phyloP scores from a whole-genome alignment of 225 moss, liverwort and hornwort genomes.

The Lunularia cruciata region DNA sequence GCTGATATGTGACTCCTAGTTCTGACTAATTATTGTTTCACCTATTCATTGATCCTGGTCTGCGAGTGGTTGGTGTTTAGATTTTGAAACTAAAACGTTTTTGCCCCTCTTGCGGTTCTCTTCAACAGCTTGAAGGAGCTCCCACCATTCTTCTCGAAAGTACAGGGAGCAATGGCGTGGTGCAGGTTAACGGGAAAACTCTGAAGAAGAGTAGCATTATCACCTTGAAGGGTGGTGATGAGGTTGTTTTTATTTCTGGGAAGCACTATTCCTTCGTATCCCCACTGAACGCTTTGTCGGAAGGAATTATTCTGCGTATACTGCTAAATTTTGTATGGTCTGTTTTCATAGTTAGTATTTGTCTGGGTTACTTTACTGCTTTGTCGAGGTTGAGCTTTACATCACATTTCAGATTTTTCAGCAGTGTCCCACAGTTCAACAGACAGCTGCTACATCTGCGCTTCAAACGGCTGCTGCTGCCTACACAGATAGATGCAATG shows the following conservation, averaged over 20 bases:
- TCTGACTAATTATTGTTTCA: too few species aligned
- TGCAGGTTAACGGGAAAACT: conserved; percentile 51
- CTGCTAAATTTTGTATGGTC: too few species aligned
- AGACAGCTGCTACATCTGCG: conserved; percentile 15
- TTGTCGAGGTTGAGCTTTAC: not conserved
- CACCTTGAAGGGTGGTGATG: conserved; percentile 48
- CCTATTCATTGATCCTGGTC: too few species aligned
- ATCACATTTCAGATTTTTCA: conserved; percentile 24
- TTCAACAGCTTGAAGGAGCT: conserved; percentile 42
- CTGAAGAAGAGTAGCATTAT: conserved; percentile 41
- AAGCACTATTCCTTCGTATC: conserved; percentile 61
- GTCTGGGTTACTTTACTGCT: not conserved
- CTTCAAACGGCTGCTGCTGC: conserved; percentile 14
- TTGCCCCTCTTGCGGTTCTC: not conserved
- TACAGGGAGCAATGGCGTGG: conserved; percentile 48
- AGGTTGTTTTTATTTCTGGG: conserved; percentile 45
- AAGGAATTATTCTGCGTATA: too few species aligned
- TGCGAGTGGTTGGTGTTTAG: too few species aligned
- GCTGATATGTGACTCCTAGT: not conserved
- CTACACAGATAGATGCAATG: conserved; percentile 35
- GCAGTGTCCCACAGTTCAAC: conserved; percentile 25
- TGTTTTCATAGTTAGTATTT: too few species aligned
- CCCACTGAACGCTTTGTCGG: not conserved
- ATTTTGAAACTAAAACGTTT: too few species aligned
- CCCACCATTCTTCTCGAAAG: conserved; percentile 40